Conservation (phyloP, 352 stramenopile genomes). For the Pythium aquatile region DNA sequence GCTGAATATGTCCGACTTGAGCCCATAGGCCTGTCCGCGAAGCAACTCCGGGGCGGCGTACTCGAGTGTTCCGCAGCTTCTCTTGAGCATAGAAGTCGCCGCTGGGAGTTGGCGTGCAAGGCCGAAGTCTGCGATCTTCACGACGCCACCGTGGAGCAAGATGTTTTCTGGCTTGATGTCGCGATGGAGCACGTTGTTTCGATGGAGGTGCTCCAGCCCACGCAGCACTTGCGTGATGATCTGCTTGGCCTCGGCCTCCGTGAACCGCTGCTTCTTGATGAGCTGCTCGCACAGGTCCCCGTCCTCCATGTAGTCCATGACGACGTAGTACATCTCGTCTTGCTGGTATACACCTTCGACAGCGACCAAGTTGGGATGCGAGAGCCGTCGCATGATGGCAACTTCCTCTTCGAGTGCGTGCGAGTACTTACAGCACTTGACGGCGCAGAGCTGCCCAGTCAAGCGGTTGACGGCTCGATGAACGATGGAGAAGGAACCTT, state of each 20-base stretch:
- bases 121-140: constrained; percentile 81
- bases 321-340: constrained; percentile 74
- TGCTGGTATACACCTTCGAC: constrained; percentile 71
- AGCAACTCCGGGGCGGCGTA: constrained; percentile 78
- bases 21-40: constrained; percentile 57
- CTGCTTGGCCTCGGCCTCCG: constrained; percentile 46
- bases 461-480: constrained; percentile 70
- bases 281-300: constrained; percentile 75
- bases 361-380: constrained; percentile 66
- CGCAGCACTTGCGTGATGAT: constrained; percentile 66
- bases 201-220: constrained; percentile 63
- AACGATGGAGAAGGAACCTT: constrained; percentile 84
- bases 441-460: constrained; percentile 56
- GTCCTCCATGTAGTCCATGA: constrained; percentile 81
- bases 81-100: constrained; percentile 47
- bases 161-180: constrained; percentile 87
- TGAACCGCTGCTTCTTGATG: constrained; percentile 60
- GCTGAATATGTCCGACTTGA: constrained; percentile 81
- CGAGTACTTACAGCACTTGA: constrained; percentile 79
- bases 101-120: constrained; percentile 65
- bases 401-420: constrained; percentile 68
- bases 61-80: constrained; percentile 73
- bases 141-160: constrained; percentile 58
- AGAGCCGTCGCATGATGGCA: constrained; percentile 51
- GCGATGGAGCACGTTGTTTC: constrained; percentile 60